Percentiles rank a stretch among this genome's conserved stretches.
phyloP scores from a whole-genome alignment of 768 basidiomycete species.

The Lactarius tabidus region DNA sequence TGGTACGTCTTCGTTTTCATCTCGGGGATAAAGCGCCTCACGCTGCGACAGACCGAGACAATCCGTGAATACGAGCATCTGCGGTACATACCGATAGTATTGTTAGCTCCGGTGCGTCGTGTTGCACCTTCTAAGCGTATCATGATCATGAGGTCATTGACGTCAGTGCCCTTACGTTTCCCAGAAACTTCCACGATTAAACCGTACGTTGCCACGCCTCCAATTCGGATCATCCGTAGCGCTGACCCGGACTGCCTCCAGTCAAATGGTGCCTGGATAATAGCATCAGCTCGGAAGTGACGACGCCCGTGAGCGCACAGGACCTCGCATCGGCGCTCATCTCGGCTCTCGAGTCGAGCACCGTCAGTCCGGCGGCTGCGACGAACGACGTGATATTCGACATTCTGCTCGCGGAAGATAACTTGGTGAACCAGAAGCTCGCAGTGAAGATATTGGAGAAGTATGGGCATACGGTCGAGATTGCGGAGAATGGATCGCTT shows the following conservation, averaged over 20 bases:
- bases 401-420: constrained; percentile 96
- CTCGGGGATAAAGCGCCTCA: not conserved
- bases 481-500: constrained; percentile 94
- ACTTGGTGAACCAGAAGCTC: constrained; percentile 91
- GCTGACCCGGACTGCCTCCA: constrained; percentile 30
- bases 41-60: constrained; percentile 63
- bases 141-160: not conserved
- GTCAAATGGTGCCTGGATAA: constrained; percentile 98
- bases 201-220: constrained; percentile 48
- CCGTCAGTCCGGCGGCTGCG: constrained; percentile 80
- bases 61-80: constrained; percentile 91
- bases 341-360: constrained; percentile 92
- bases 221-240: constrained; percentile 14
- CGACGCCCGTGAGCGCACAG: constrained; percentile 81
- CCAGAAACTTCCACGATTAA: constrained; percentile 63
- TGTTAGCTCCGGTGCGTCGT: constrained; percentile 62
- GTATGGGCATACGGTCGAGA: constrained; percentile 92
- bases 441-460: constrained; percentile 96
- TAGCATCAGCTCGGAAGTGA: constrained; percentile 92
- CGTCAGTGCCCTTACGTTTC: constrained; percentile 7
- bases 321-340: constrained; percentile 91
- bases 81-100: constrained; percentile 93
- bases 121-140: not conserved
- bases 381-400: constrained; percentile 86
- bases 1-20: constrained; percentile 51